Conservation (phyloP, 2,329 filamentous ascomycete genomes). For the Dactylellina parvicollis region DNA sequence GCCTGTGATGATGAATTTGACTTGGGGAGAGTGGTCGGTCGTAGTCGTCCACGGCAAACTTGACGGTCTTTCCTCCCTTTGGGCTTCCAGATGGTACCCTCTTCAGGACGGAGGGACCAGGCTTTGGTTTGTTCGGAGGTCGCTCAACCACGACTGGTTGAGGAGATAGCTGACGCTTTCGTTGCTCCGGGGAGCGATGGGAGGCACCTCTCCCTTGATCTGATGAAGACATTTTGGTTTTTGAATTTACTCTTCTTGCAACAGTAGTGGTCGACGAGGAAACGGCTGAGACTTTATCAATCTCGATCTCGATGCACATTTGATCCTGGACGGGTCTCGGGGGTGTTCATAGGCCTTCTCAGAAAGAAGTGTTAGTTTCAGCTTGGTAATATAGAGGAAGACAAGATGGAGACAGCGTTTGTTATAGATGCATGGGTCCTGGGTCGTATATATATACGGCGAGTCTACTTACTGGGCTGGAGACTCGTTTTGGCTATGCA, state of each 20-base stretch:
- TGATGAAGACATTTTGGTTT: constrained; percentile 44
- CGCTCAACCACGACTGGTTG: constrained; percentile 38
- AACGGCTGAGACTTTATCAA: constrained; percentile 52
- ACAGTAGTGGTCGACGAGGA: constrained; percentile 49
- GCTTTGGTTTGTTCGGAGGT: constrained; percentile 21
- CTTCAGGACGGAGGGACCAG: constrained; percentile 44
- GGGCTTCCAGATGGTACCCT: constrained; percentile 41
- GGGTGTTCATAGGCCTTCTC: constrained; percentile 29
- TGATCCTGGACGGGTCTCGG: constrained; percentile 9
- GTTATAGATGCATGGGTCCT: constrained; percentile 8
- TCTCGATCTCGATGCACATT: constrained; percentile 54
- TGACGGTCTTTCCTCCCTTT: constrained; percentile 48
- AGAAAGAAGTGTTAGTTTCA: not conserved
- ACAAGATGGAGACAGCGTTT: not conserved
- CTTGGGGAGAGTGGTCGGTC: constrained; percentile 48
- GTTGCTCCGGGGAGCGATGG: constrained; percentile 40
- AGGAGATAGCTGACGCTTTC: constrained; percentile 26
- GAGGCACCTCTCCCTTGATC: constrained; percentile 37
- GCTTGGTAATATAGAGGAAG: not conserved
- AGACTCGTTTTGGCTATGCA: not conserved
- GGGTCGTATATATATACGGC: not conserved
- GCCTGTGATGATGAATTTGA: constrained; percentile 40
- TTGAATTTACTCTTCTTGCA: constrained; percentile 39
- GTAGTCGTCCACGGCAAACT: constrained; percentile 53
- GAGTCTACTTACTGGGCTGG: constrained; percentile 18